Evolutionary conservation across 2,329 filamentous ascomycete species (phyloP).

Genomic region (Endocalyx cinctus): DNA sequence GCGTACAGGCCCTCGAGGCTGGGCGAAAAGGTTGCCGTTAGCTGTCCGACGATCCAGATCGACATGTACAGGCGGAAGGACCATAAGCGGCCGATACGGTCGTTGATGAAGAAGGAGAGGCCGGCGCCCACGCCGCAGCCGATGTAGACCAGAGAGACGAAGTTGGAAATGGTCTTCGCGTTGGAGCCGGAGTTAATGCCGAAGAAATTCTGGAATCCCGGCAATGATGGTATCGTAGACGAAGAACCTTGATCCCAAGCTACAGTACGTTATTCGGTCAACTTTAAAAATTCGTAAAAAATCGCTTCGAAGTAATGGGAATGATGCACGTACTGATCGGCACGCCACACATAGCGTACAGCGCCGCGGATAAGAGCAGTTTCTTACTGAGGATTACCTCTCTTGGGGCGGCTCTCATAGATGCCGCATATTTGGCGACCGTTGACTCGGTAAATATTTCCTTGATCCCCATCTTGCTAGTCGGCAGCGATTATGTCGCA

Average conservation of each 20-base stretch:
- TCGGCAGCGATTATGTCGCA: too few relatives aligned
- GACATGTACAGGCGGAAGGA: conserved; percentile 15
- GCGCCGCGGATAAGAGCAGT: conserved; percentile 10
- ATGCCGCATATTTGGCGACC: conserved; percentile 11
- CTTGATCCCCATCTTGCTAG: conserved; percentile 4
- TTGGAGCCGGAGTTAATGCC: conserved; percentile 25
- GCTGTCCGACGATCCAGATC: conserved; percentile 18
- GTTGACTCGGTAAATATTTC: conserved; percentile 3
- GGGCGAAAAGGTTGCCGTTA: conserved; percentile 10
- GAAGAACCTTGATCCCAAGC: conserved; percentile 30
- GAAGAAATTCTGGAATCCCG: conserved; percentile 31
- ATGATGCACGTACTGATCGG: conserved; percentile 8
- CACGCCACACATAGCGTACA: conserved; percentile 16
- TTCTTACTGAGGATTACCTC: conserved; percentile 13
- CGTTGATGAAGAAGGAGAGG: conserved; percentile 18
- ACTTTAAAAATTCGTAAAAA: background rate
- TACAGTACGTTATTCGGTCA: conserved; percentile 3
- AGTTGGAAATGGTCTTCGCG: conserved; percentile 25
- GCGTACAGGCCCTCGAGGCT: conserved; percentile 25
- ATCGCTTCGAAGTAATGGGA: background rate
- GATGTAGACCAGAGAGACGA: conserved; percentile 25
- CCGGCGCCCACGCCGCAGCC: conserved; percentile 8
- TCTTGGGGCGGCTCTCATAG: conserved; percentile 12
- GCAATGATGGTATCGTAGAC: conserved; percentile 26
- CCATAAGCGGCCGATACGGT: conserved; percentile 19